Percentiles rank a stretch among this genome's conserved stretches.
phyloP scores from a whole-genome alignment of 331 rosid species.

The Acacia concinna region DNA sequence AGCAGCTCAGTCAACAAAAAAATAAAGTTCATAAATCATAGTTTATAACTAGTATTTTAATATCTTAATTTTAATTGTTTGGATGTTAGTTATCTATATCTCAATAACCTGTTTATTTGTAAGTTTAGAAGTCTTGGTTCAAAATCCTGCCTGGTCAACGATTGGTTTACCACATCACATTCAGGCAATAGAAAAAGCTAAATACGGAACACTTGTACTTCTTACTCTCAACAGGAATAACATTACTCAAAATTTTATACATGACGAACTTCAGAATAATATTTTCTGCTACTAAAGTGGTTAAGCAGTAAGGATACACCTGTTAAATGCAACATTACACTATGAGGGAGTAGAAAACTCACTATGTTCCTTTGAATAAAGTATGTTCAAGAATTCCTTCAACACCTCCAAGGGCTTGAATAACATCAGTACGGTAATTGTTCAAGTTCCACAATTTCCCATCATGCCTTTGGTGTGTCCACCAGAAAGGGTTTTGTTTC shows the following conservation, averaged over 20 bases:
- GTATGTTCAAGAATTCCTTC: constrained; percentile 98
- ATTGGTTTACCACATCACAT: not conserved
- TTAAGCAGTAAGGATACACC: not conserved
- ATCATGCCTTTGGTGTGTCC: constrained; percentile 99
- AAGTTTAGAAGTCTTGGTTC: not conserved
- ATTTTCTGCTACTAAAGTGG: not conserved
- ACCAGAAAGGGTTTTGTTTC: constrained; percentile 98
- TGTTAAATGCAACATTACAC: not conserved
- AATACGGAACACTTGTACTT: not conserved
- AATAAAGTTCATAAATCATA: not conserved
- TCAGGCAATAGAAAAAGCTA: not conserved
- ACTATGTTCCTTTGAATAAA: constrained; percentile 98
- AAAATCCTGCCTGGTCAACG: not conserved
- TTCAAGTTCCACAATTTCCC: constrained; percentile 97
- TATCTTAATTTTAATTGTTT: not conserved
- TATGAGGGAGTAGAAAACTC: constrained; percentile 35
- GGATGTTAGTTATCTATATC: not conserved
- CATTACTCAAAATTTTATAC: not conserved
- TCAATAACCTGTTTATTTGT: not conserved
- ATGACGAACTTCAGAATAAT: not conserved
- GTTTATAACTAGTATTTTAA: not conserved
- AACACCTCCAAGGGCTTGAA: constrained; percentile 99
- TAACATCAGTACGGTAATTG: constrained; percentile 95
- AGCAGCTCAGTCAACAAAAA: not conserved
- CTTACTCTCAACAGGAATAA: not conserved